Conservation (phyloP, 176 grass and related monocot genomes). For the Triticum urartu region DNA sequence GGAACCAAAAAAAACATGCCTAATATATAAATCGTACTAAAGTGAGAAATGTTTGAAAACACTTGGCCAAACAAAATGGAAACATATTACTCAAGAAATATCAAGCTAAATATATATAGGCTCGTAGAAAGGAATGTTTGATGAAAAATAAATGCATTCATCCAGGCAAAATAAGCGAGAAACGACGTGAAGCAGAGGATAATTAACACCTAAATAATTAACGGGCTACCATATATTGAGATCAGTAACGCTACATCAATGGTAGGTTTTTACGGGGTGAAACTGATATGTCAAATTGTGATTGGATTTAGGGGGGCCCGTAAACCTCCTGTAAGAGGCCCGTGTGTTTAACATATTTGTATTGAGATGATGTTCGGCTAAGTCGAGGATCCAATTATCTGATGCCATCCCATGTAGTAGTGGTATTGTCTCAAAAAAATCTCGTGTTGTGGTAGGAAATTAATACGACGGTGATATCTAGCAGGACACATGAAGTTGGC, state of each 20-base stretch:
- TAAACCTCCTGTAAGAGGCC: too few species aligned
- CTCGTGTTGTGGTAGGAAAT: background rate
- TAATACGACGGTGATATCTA: background rate
- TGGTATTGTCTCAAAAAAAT: background rate
- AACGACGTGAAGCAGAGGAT: background rate
- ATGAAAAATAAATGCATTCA: background rate
- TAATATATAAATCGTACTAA: background rate
- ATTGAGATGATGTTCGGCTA: background rate
- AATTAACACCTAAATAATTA: background rate
- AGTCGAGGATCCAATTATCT: background rate
- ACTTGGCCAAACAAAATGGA: background rate
- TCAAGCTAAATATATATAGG: background rate
- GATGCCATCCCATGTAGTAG: background rate
- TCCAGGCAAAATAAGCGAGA: background rate
- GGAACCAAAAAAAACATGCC: background rate
- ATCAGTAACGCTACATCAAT: too few species aligned
- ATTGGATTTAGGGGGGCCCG: too few species aligned
- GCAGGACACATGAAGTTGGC: too few species aligned
- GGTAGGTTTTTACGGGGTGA: too few species aligned
- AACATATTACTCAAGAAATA: background rate
- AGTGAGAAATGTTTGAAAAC: background rate
- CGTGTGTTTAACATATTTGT: too few species aligned
- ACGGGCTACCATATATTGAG: background rate
- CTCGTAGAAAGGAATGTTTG: background rate
- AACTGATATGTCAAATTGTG: too few species aligned